Evolutionary conservation across 2,329 filamentous ascomycete genomes (phyloP), one percentile per base, ranked within the genome.

Genomic region (Calonectria pteridis): DNA sequence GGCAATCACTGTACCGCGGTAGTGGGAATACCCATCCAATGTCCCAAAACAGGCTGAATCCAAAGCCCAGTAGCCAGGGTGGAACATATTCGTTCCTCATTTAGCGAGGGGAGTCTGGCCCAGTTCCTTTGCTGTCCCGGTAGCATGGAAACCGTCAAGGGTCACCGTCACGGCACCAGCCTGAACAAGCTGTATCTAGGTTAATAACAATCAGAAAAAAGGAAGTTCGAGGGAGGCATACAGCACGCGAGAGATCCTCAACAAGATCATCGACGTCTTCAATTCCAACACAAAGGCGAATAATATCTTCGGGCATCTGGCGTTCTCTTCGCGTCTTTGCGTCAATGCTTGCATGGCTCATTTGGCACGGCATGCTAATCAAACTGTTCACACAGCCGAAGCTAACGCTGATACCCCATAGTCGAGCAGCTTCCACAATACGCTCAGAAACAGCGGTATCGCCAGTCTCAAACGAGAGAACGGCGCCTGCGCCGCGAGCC

Each of bases 331-430:
- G 90, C 67, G 96, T 98, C 88, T 98, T 98, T 73, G 95, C 94
- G 83, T 98, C 97, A 82, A 99, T 99, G 83, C 95, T 98, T 49
- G 97, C 97, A 85, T 99, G 97, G 86, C 96, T 98, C 97, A 99
- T 99, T 81, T 96, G 95, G 87, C 97, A 99, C 11, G 97, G 96
- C 96, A 99, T 98, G 87, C 96, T 98, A 85, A 99, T 99, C 84
- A 99, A 88, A 83, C 95, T 98, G 87, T 99, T 99, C 77, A 99
- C 97, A 84, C 97, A 98, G 62, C 97, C 97, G 83, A 99, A 99
- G 82, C 95, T 98, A 73, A 99, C 97, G 77, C 94, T 97, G 79
- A 99, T 99, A 40, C 94, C 95, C 93, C 95, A 99, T 37, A 99
- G 88, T 77, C 94, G 92, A 3, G 97, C 94, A 35, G 94, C 94